Evolutionary conservation across 208 protist species (phyloP).

Genomic region (Trypanosoma scelopori): DNA sequence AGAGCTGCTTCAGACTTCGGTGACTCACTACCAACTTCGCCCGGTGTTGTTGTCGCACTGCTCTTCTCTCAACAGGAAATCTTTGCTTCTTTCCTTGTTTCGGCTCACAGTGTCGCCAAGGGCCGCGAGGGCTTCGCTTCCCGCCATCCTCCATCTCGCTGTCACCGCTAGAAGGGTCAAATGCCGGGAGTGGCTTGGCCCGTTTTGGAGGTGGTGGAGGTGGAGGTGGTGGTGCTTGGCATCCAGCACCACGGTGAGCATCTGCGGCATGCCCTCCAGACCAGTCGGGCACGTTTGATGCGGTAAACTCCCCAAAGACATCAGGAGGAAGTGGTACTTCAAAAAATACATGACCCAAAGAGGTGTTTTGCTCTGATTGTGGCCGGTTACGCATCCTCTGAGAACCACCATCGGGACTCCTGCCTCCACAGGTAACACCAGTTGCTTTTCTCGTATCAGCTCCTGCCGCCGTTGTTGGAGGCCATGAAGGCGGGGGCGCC

Average conservation of each 20-base stretch:
- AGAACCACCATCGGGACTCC: too few species aligned
- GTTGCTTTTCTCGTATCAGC: too few species aligned
- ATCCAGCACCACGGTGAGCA: background rate
- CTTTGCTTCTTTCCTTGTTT: background rate
- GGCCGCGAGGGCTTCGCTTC: background rate
- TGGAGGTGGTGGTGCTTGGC: too few species aligned
- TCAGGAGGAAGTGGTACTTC: conserved; percentile 36
- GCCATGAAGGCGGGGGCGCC: conserved; percentile 10
- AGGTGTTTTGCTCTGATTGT: background rate
- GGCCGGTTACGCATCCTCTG: too few species aligned
- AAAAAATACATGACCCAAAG: conserved; percentile 12
- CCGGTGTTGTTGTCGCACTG: conserved; percentile 2
- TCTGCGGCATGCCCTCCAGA: background rate
- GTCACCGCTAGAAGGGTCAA: conserved; percentile 22
- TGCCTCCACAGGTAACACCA: too few species aligned
- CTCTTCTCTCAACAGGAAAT: background rate
- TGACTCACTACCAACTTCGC: conserved; percentile 3
- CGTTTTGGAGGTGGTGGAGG: background rate
- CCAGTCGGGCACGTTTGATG: background rate
- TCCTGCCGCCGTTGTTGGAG: too few species aligned
- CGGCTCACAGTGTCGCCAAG: background rate
- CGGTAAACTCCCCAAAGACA: conserved; percentile 26
- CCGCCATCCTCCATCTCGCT: background rate
- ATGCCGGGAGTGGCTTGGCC: conserved; percentile 18
- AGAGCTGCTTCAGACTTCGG: conserved; percentile 21